Conservation (phyloP, 108 stramenopile genomes). For the Pseudonitzschia multistriata region DNA sequence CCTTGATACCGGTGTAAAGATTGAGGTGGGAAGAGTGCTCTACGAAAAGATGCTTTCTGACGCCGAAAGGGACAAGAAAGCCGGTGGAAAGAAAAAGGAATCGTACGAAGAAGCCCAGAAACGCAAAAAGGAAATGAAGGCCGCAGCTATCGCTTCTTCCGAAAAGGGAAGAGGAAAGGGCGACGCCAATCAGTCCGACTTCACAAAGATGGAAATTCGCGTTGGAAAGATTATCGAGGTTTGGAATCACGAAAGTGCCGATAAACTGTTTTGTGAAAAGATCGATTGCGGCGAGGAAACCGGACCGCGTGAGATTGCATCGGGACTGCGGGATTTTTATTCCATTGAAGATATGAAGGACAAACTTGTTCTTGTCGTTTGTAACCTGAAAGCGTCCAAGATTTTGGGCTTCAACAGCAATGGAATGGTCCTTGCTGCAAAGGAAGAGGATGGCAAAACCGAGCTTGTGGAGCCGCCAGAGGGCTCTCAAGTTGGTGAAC, state of each 20-base stretch:
- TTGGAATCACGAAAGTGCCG: conserved; percentile 92
- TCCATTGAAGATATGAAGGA: conserved; percentile 84
- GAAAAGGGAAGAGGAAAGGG: conserved; percentile 44
- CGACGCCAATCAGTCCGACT: conserved; percentile 67
- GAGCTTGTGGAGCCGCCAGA: conserved; percentile 81
- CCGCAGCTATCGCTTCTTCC: conserved; percentile 47
- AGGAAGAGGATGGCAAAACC: conserved; percentile 66
- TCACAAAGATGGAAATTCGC: conserved; percentile 89
- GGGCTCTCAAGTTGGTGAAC: conserved; percentile 80
- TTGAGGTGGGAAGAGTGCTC: conserved; percentile 76
- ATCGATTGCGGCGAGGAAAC: conserved; percentile 84
- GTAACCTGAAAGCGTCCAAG: conserved; percentile 90
- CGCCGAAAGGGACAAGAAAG: conserved; percentile 64
- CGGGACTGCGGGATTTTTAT: conserved; percentile 86
- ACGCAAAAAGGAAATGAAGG: conserved; percentile 85
- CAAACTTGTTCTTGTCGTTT: conserved; percentile 85
- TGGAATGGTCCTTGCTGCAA: conserved; percentile 91
- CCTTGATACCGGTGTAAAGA: conserved; percentile 60
- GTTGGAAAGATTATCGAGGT: conserved; percentile 86
- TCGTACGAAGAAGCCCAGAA: conserved; percentile 72
- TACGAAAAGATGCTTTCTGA: conserved; percentile 65
- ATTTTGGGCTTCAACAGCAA: conserved; percentile 84
- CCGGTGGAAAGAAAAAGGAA: conserved; percentile 67
- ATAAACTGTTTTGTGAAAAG: conserved; percentile 91
- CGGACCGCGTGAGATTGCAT: conserved; percentile 84